These are phyloP conservation scores for Magnaporthales sp. DNA, from an alignment of 2,329 filamentous ascomycete species.

Conservation along the genomic window DNA sequence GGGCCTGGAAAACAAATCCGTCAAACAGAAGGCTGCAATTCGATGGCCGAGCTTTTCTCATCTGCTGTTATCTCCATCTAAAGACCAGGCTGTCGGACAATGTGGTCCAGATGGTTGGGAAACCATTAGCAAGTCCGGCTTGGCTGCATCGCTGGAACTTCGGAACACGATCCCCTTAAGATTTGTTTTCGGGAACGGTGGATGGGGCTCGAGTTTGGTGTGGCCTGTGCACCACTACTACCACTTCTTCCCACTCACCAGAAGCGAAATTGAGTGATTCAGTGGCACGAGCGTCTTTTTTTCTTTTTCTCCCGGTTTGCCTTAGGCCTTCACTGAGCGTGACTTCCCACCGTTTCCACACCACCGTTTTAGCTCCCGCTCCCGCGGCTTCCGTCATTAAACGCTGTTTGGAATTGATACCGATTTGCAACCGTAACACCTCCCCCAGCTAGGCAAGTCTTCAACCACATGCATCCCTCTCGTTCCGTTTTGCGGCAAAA, in stretches of 20 bases:
- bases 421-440: too few relatives aligned
- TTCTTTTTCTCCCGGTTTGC: background rate
- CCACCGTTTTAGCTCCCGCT: background rate
- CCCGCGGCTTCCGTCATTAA: background rate
- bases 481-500: background rate
- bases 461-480: background rate
- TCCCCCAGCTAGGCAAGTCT: too few relatives aligned
- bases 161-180: background rate
- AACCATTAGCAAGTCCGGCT: background rate
- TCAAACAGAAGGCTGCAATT: background rate
- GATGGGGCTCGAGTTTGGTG: background rate
- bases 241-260: background rate
- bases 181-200: background rate
- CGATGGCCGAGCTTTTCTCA: background rate
- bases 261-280: background rate
- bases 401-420: background rate
- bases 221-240: background rate
- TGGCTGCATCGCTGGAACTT: background rate
- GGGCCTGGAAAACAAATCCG: background rate
- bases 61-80: background rate
- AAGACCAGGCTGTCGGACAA: background rate
- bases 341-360: background rate
- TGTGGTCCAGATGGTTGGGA: background rate
- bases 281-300: background rate
- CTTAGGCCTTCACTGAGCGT: background rate